These are phyloP conservation scores for Phytophthora cryptogea DNA, from an alignment of 352 stramenopile species.

Conservation along the genomic window DNA sequence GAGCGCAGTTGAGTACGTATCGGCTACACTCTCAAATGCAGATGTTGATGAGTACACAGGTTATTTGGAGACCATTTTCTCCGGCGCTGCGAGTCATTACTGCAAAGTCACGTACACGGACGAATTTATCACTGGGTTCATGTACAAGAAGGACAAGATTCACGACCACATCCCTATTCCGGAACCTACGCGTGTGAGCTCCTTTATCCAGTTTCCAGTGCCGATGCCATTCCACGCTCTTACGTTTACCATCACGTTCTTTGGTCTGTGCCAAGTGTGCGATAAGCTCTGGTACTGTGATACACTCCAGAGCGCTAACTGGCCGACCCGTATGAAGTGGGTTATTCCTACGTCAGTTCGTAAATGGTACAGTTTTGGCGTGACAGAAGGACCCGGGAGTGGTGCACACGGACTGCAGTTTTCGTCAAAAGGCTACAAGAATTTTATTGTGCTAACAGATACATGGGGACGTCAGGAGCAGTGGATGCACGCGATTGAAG, in stretches of 20 bases:
- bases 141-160: slow-evolving; percentile 93
- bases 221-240: slow-evolving; percentile 89
- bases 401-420: slow-evolving; percentile 87
- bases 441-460: slow-evolving; percentile 85
- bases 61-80: slow-evolving; percentile 88
- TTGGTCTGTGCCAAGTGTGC: slow-evolving; percentile 85
- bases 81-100: slow-evolving; percentile 72
- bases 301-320: slow-evolving; percentile 82
- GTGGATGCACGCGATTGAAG: slow-evolving; percentile 86
- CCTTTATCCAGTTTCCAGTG: slow-evolving; percentile 89
- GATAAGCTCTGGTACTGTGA: slow-evolving; percentile 91
- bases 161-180: slow-evolving; percentile 89
- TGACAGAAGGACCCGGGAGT: slow-evolving; percentile 76
- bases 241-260: slow-evolving; percentile 86
- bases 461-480: slow-evolving; percentile 88
- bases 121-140: slow-evolving; percentile 86
- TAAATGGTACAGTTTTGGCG: slow-evolving; percentile 89
- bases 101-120: slow-evolving; percentile 87
- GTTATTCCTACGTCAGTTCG: slow-evolving; percentile 85
- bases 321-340: slow-evolving; percentile 90
- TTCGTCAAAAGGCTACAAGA: slow-evolving; percentile 90
- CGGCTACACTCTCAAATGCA: slow-evolving; percentile 55
- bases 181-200: slow-evolving; percentile 83
- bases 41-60: slow-evolving; percentile 68
- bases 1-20: slow-evolving; percentile 79